Conservation (phyloP, 768 basidiomycete species). For the Podaxis sp. region DNA sequence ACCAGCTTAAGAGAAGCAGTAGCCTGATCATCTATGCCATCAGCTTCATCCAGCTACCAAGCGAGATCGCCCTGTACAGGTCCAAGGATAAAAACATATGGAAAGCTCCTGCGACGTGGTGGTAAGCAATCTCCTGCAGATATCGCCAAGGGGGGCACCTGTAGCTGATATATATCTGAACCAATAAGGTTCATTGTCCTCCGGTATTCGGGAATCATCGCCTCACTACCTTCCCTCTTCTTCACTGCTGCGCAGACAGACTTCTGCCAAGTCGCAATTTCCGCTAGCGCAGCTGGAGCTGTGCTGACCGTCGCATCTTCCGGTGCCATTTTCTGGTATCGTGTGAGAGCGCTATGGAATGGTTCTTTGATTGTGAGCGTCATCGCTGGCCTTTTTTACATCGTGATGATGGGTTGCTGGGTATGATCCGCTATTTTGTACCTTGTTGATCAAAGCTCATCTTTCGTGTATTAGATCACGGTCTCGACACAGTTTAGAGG, state of each 20-base stretch:
- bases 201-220: constrained; percentile 10
- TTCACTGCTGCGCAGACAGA: constrained; percentile 6
- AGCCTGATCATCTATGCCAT: neutral
- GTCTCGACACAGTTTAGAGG: constrained; percentile 7
- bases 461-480: neutral
- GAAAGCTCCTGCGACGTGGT: constrained; percentile 10
- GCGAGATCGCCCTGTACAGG: constrained; percentile 6
- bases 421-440: neutral
- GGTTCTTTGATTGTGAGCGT: constrained; percentile 1
- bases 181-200: constrained; percentile 3
- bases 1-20: neutral
- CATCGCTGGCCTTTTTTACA: constrained; percentile 4
- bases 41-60: constrained; percentile 10
- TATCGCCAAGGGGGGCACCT: neutral
- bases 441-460: neutral
- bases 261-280: constrained; percentile 4
- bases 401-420: constrained; percentile 12
- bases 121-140: neutral
- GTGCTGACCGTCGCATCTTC: constrained; percentile 9
- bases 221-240: constrained; percentile 6
- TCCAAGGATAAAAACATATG: constrained; percentile 4
- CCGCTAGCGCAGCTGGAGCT: constrained; percentile 3
- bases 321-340: constrained; percentile 10
- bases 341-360: constrained; percentile 9
- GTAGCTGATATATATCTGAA: neutral